phyloP scores from a whole-genome alignment of 2,329 filamentous ascomycete species.

The Clarireedia paspali region DNA sequence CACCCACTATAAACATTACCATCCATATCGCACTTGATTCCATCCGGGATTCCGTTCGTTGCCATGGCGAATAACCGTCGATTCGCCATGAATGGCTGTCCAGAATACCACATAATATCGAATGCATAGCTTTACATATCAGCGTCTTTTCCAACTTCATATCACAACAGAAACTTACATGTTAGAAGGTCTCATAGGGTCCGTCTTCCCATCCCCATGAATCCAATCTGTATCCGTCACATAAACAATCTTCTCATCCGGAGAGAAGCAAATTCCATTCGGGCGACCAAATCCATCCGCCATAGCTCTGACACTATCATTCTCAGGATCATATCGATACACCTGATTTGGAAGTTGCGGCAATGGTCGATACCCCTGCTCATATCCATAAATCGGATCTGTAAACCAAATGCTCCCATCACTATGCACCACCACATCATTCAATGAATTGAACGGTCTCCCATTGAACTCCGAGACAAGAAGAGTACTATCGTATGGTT shows the following conservation, averaged over 20 bases:
- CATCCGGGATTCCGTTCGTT: conserved; percentile 47
- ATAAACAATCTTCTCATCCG: conserved; percentile 43
- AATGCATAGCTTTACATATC: conserved; percentile 12
- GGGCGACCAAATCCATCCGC: conserved; percentile 48
- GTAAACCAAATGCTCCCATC: conserved; percentile 55
- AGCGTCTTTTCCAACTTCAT: background rate
- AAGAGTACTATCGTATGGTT: conserved; percentile 26
- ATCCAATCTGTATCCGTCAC: conserved; percentile 39
- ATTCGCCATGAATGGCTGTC: conserved; percentile 9
- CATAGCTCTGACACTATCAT: conserved; percentile 44
- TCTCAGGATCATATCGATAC: conserved; percentile 44
- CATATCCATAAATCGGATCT: conserved; percentile 49
- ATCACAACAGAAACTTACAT: conserved; percentile 22
- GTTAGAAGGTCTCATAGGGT: conserved; percentile 26
- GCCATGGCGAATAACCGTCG: conserved; percentile 44
- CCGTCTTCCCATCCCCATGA: conserved; percentile 28
- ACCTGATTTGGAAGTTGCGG: conserved; percentile 49
- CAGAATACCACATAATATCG: conserved; percentile 13
- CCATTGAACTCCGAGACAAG: conserved; percentile 53
- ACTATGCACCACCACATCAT: conserved; percentile 45
- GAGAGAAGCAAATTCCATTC: conserved; percentile 51
- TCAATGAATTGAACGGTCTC: conserved; percentile 49
- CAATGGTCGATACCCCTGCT: conserved; percentile 47
- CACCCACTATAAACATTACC: conserved; percentile 47
- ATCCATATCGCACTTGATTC: conserved; percentile 42